Evolutionary conservation across 2,329 filamentous ascomycete species (phyloP).

Genomic region (Drechslerella coelobrocha): DNA sequence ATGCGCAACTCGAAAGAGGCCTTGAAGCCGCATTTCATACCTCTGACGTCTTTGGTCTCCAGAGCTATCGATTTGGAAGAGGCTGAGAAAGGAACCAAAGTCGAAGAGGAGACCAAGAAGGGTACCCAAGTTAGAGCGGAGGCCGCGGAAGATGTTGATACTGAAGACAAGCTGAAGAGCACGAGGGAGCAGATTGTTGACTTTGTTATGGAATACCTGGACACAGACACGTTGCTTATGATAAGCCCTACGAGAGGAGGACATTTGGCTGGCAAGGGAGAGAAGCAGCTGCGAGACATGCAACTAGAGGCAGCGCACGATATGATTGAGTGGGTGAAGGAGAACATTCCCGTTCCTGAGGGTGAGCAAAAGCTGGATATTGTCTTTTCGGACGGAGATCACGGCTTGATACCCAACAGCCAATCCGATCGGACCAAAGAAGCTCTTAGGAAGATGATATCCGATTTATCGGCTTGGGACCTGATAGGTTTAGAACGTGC

Average conservation of each 20-base stretch:
- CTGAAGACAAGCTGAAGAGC: slow-evolving; percentile 59
- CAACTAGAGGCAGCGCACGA: slow-evolving; percentile 74
- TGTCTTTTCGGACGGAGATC: slow-evolving; percentile 79
- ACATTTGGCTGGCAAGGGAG: slow-evolving; percentile 61
- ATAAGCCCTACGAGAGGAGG: slow-evolving; percentile 71
- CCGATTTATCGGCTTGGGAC: slow-evolving; percentile 75
- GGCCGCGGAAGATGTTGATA: slow-evolving; percentile 21
- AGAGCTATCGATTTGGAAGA: slow-evolving; percentile 80
- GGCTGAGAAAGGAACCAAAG: slow-evolving; percentile 64
- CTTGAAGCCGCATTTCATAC: slow-evolving; percentile 85
- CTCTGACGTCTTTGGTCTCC: slow-evolving; percentile 82
- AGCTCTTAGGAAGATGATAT: slow-evolving; percentile 79
- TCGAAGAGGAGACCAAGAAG: slow-evolving; percentile 5
- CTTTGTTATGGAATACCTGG: slow-evolving; percentile 81
- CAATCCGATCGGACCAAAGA: slow-evolving; percentile 78
- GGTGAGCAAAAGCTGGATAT: slow-evolving; percentile 64
- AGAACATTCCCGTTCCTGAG: slow-evolving; percentile 81
- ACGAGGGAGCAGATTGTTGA: slow-evolving; percentile 70
- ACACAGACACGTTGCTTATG: slow-evolving; percentile 91
- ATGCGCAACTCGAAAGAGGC: slow-evolving; percentile 77
- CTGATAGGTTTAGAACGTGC: slow-evolving; percentile 85
- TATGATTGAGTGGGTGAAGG: slow-evolving; percentile 74
- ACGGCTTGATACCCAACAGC: slow-evolving; percentile 71
- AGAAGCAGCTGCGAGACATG: slow-evolving; percentile 70
- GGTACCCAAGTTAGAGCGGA: too few species aligned